phyloP scores from a whole-genome alignment of 192 early-diverging fungal genomes.

The Rhizoclosmatium sp. region DNA sequence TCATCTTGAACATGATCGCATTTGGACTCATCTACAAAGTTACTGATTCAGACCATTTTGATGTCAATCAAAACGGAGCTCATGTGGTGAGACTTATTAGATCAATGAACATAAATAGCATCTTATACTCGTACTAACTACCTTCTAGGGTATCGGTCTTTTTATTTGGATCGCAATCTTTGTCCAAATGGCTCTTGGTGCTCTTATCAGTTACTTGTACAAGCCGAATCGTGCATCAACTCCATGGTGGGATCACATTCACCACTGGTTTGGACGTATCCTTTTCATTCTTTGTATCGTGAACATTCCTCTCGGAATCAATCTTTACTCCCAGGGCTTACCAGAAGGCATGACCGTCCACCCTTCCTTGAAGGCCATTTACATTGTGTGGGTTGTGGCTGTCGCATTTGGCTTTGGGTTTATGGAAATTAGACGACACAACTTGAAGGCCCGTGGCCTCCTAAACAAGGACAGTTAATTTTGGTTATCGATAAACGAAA shows the following conservation, averaged over 20 bases:
- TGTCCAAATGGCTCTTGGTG: slow-evolving; percentile 11
- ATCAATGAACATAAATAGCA: not conserved
- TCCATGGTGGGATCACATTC: slow-evolving; percentile 24
- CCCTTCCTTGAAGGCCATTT: no score
- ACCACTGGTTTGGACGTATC: slow-evolving; percentile 32
- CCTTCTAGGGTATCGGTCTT: slow-evolving; percentile 10
- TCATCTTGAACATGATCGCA: not conserved
- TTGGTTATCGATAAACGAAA: no score
- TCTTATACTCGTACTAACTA: not conserved
- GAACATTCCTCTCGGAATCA: slow-evolving; percentile 30
- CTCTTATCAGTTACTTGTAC: slow-evolving; percentile 1
- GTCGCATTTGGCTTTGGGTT: no score
- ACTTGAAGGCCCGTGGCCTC: no score
- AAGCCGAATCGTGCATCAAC: not conserved
- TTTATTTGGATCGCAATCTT: not conserved
- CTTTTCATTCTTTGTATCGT: not conserved
- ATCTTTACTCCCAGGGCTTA: not conserved
- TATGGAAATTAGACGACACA: no score
- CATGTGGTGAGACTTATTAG: slow-evolving; percentile 9
- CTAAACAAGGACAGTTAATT: no score
- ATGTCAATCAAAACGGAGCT: slow-evolving; percentile 14
- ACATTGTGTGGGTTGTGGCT: no score
- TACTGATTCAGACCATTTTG: slow-evolving; percentile 25
- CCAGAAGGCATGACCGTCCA: no score
- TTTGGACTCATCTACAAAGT: slow-evolving; percentile 23